These are phyloP conservation scores for Tolypocladium cylindrosporum DNA, from an alignment of 2,329 filamentous ascomycete species.

Conservation along the genomic window DNA sequence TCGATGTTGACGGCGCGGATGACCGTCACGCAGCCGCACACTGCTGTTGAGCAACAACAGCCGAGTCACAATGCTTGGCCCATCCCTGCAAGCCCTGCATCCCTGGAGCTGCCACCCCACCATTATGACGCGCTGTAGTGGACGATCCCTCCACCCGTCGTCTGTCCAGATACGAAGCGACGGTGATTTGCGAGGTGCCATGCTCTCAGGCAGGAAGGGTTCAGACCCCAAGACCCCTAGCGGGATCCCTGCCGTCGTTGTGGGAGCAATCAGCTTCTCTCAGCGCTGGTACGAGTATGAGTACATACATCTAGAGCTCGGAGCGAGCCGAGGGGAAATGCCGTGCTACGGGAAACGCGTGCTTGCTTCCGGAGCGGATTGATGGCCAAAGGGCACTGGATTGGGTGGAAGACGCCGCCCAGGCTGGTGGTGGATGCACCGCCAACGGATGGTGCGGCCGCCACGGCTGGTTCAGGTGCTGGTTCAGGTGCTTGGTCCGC, in stretches of 20 bases:
- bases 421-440: neutral
- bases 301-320: neutral
- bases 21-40: too few relatives aligned
- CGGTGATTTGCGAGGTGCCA: too few relatives aligned
- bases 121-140: too few relatives aligned
- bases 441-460: neutral
- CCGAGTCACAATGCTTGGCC: neutral
- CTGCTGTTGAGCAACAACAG: too few relatives aligned
- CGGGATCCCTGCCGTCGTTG: neutral
- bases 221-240: neutral
- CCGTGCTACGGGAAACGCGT: too few relatives aligned
- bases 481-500: neutral
- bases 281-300: neutral
- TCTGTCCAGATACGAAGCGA: too few relatives aligned
- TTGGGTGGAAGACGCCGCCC: neutral
- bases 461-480: neutral
- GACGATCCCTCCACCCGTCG: too few relatives aligned
- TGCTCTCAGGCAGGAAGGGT: neutral
- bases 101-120: too few relatives aligned
- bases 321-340: neutral
- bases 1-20: neutral
- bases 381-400: neutral
- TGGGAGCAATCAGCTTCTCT: too few relatives aligned
- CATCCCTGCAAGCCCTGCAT: neutral
- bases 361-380: neutral